These are phyloP conservation scores for Raphanus raphanistrum DNA, from an alignment of 345 rosid genomes.

Conservation along the genomic window DNA sequence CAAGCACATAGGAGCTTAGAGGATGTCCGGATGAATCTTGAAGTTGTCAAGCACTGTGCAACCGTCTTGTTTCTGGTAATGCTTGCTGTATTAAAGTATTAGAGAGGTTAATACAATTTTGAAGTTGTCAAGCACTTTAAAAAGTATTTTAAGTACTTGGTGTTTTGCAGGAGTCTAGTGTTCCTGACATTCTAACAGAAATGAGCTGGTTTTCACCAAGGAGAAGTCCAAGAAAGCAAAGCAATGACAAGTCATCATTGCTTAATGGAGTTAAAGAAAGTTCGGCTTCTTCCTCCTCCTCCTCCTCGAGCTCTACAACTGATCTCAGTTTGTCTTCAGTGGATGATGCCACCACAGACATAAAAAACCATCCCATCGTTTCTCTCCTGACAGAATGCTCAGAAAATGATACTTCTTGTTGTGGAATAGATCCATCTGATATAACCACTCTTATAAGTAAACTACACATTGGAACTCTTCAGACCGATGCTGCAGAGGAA, in stretches of 20 bases:
- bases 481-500: constrained; percentile 45
- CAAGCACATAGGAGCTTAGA: constrained; percentile 91
- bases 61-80: constrained; percentile 84
- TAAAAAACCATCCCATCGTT: constrained; percentile 46
- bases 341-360: constrained; percentile 6
- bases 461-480: constrained; percentile 41
- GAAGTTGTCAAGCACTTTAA: neutral
- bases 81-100: constrained; percentile 1
- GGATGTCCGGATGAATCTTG: constrained; percentile 88
- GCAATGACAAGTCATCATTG: constrained; percentile 45
- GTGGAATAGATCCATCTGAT: constrained; percentile 32
- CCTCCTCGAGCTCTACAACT: constrained; percentile 32
- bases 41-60: constrained; percentile 83
- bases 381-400: constrained; percentile 40
- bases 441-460: constrained; percentile 46
- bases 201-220: constrained; percentile 59
- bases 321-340: constrained; percentile 24
- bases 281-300: constrained; percentile 32
- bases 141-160: neutral
- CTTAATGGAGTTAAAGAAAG: constrained; percentile 31
- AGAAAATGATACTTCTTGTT: constrained; percentile 19
- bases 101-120: neutral
- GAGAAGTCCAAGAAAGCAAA: constrained; percentile 59
- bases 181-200: constrained; percentile 43
- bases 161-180: constrained; percentile 42